Evolutionary conservation across 2,329 filamentous ascomycete genomes (phyloP).

Genomic region (Metarhizium robertsii): DNA sequence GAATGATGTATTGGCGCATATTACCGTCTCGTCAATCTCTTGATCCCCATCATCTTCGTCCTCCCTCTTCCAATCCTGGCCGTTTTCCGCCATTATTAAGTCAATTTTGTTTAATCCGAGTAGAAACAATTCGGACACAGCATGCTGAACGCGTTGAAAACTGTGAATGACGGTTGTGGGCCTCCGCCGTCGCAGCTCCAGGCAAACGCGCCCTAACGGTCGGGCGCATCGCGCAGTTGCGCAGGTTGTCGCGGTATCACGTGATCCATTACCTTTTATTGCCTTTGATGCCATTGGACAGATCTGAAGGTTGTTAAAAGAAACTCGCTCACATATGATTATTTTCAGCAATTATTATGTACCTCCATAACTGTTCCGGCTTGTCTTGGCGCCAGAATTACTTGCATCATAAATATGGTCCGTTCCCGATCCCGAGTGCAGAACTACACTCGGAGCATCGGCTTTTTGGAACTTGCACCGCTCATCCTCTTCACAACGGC

Average conservation of each 20-base stretch:
- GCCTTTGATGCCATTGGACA: conserved; percentile 17
- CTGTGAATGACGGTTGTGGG: conserved; percentile 7
- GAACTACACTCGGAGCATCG: not conserved
- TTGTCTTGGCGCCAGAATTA: not conserved
- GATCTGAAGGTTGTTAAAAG: not conserved
- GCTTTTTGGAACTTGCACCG: not conserved
- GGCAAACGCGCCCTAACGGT: conserved; percentile 18
- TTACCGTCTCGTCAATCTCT: conserved; percentile 53
- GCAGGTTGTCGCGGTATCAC: conserved; percentile 21
- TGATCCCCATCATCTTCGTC: conserved; percentile 57
- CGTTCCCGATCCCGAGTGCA: not conserved
- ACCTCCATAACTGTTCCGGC: not conserved
- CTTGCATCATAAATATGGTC: conserved; percentile 5
- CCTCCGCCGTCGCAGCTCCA: conserved; percentile 13
- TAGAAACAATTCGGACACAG: not conserved
- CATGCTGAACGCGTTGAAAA: not conserved
- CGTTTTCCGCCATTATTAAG: conserved; percentile 21
- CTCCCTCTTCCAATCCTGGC: conserved; percentile 36
- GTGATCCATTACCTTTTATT: conserved; percentile 15
- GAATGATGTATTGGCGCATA: conserved; percentile 9
- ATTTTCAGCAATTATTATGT: not conserved
- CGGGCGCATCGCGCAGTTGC: conserved; percentile 1
- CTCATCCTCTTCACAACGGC: not conserved
- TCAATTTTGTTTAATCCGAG: not conserved
- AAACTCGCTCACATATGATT: conserved; percentile 1